Base-by-base conservation (phyloP, 805 yeast genomes). In the Cyberlindnera bimundalis region DNA sequence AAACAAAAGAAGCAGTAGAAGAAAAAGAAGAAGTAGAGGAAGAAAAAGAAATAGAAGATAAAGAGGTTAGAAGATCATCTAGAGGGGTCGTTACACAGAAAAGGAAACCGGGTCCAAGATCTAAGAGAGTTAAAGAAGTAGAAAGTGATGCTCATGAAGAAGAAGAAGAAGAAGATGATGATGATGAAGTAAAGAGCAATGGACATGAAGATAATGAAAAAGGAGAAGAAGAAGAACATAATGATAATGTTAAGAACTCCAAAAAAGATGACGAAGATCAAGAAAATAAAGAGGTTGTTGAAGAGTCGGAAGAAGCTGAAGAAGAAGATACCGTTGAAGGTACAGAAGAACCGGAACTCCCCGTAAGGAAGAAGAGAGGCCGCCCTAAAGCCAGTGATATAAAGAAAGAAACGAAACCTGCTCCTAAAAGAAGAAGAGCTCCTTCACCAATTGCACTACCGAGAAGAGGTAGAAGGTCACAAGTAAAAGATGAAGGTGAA, bases 121-220 rank as follows among this genome's bases (percentile, higher is more conserved):
- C 24, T 6, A 30, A 17, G 24, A 17, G 14, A 13, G 33, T 13
- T 14, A 17, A 30, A 13, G 33, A 17, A 18, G 33, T 5, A 9
- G 18, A 5, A 10, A n/a, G 18, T 14, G 31, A 29, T 14, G 31
- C 14, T 10, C 9, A 26, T 12, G 14, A n/a, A 6, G 16, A 21
- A 20, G 35, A 32, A 21, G 7, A 14, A 32, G 32, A 7, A 25
- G 11, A 33, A 9, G 50, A 44, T 9, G 14, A 26, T n/a, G 31
- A 15, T 10, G 17, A 31, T 13, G 24, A 17, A 30, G 33, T n/a
- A n/a, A n/a, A n/a, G n/a, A n/a, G n/a, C n/a, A n/a, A n/a, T n/a
- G n/a, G n/a, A n/a, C n/a, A n/a, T n/a, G n/a, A n/a, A n/a, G n/a
- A n/a, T n/a, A n/a, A 31, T n/a, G 33, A n/a, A n/a, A 13, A 31